Evolutionary conservation across 805 yeast species (phyloP).

Genomic region (Candida stauntonica): DNA sequence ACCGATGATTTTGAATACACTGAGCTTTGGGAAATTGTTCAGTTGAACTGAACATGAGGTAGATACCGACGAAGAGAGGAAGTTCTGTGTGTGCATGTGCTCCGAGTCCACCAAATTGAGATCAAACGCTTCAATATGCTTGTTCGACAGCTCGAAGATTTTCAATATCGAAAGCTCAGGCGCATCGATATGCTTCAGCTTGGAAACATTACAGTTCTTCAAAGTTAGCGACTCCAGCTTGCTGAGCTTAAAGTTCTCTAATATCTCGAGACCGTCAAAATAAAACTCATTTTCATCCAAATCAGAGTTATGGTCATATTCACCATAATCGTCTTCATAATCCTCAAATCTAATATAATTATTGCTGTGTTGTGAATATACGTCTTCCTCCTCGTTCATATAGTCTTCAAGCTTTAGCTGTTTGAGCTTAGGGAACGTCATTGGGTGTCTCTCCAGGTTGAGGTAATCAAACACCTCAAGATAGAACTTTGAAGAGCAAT

Average conservation of each 20-base stretch:
- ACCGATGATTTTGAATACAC: slow-evolving; percentile 11
- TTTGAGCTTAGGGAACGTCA: slow-evolving; percentile 15
- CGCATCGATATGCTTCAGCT: slow-evolving; percentile 15
- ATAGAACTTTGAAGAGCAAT: slow-evolving; percentile 25
- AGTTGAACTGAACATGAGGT: slow-evolving; percentile 11
- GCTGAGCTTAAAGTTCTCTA: slow-evolving; percentile 17
- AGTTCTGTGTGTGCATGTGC: slow-evolving; percentile 6
- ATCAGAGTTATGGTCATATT: slow-evolving; percentile 30
- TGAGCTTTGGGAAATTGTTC: slow-evolving; percentile 5
- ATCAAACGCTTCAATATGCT: slow-evolving; percentile 24
- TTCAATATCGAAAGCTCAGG: slow-evolving; percentile 15
- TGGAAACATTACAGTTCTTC: slow-evolving; percentile 23
- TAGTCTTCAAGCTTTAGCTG: slow-evolving; percentile 23
- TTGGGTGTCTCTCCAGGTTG: slow-evolving; percentile 9
- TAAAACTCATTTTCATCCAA: slow-evolving; percentile 34
- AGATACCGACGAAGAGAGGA: slow-evolving; percentile 11
- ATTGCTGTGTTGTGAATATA: slow-evolving; percentile 19
- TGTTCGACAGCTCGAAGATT: slow-evolving; percentile 21
- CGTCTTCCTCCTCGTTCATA: slow-evolving; percentile 26
- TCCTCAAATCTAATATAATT: slow-evolving; percentile 20
- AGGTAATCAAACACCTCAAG: slow-evolving; percentile 20
- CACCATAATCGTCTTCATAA: slow-evolving; percentile 24
- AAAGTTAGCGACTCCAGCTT: slow-evolving; percentile 13
- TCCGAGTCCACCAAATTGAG: slow-evolving; percentile 17
- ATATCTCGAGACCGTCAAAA: slow-evolving; percentile 31